A percentile compares a stretch with the other conserved stretches of the same genome.
phyloP scores from a whole-genome alignment of 2,329 filamentous ascomycete species.

The Blastomyces percursus region DNA sequence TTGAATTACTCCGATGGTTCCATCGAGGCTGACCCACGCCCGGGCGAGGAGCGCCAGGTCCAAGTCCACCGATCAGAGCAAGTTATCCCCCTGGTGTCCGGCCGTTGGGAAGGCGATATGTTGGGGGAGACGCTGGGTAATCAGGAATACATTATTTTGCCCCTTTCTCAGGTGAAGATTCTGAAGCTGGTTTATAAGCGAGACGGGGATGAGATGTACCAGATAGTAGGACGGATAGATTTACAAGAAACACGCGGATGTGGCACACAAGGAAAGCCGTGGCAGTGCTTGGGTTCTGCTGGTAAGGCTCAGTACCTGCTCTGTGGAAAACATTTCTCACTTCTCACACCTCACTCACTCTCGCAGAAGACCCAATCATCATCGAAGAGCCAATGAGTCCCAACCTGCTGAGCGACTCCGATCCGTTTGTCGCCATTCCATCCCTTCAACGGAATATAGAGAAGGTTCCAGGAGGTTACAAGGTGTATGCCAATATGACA shows the following conservation, averaged over 20 bases:
- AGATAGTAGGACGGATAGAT: background rate
- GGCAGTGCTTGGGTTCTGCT: background rate
- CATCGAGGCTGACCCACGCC: no score
- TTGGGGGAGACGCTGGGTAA: background rate
- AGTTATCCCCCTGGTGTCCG: no score
- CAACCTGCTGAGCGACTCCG: background rate
- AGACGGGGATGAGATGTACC: background rate
- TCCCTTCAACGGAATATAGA: background rate
- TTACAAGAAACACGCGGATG: background rate
- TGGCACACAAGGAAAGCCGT: background rate
- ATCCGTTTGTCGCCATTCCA: background rate
- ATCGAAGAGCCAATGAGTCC: background rate
- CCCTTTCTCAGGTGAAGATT: background rate
- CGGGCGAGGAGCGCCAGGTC: no score
- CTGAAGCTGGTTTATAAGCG: background rate
- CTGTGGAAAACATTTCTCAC: background rate
- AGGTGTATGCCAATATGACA: background rate
- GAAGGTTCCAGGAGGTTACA: background rate
- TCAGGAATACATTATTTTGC: background rate
- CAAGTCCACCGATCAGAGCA: no score
- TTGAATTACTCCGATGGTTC: no score
- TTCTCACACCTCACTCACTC: background rate
- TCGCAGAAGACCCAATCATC: slow-evolving; percentile 1
- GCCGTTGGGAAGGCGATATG: no score
- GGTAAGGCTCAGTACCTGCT: background rate